Evolutionary conservation across 1,284 basidiomycete genomes (phyloP).

Genomic region (Ganoderma resinaceum): DNA sequence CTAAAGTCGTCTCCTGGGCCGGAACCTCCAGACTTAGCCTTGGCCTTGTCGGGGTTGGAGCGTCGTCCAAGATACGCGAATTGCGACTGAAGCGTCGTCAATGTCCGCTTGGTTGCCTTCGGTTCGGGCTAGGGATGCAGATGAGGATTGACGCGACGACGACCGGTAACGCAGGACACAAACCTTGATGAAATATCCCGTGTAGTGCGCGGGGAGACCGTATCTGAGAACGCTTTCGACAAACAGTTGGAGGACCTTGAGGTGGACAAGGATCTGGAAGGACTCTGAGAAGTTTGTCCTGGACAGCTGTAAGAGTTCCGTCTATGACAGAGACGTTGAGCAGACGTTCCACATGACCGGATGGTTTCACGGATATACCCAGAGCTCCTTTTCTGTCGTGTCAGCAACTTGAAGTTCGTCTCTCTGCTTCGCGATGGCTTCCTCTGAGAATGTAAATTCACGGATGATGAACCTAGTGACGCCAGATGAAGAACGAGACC

Average conservation of each 20-base stretch:
- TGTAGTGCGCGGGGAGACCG: conserved; percentile 93
- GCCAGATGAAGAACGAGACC: neutral
- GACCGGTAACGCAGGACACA: conserved; percentile 25
- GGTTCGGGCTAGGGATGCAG: conserved; percentile 77
- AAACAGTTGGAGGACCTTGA: conserved; percentile 92
- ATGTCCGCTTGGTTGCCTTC: conserved; percentile 83
- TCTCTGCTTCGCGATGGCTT: conserved; percentile 82
- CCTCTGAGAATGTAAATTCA: conserved; percentile 94
- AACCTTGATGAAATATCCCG: conserved; percentile 85
- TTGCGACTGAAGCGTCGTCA: conserved; percentile 77
- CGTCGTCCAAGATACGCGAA: conserved; percentile 83
- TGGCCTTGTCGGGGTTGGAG: conserved; percentile 55
- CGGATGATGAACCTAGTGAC: conserved; percentile 82
- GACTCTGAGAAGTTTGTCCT: conserved; percentile 98
- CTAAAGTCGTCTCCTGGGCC: conserved; percentile 61
- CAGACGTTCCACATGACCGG: neutral
- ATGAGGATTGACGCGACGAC: neutral
- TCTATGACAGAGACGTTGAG: conserved; percentile 55
- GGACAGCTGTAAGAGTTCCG: conserved; percentile 91
- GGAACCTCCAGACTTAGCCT: conserved; percentile 46
- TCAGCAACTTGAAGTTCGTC: conserved; percentile 85
- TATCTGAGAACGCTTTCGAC: conserved; percentile 97
- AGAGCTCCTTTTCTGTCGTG: conserved; percentile 94
- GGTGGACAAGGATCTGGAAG: conserved; percentile 92
- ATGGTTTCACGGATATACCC: conserved; percentile 55